Percentiles rank a stretch among this genome's conserved stretches.
Conservation (phyloP, 2,329 filamentous ascomycete species). For the Microdochium bolleyi region DNA sequence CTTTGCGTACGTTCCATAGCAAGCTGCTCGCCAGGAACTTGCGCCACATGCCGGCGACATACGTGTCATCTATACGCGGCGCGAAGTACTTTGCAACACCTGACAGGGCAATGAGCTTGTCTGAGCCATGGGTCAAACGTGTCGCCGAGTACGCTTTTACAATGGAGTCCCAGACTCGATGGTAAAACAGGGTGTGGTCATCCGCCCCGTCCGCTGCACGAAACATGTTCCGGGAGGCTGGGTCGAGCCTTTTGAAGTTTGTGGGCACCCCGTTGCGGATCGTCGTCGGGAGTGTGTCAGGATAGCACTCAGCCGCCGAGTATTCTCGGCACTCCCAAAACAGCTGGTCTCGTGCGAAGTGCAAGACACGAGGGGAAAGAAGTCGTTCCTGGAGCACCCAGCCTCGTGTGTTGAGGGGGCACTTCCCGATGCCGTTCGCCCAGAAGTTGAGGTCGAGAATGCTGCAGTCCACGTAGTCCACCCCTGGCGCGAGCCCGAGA, state of each 20-base stretch:
- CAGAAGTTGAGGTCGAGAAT: neutral
- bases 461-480: neutral
- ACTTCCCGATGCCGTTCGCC: neutral
- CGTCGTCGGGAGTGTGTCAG: neutral
- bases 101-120: neutral
- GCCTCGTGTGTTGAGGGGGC: slow-evolving; percentile 5
- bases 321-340: slow-evolving; percentile 7
- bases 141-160: neutral
- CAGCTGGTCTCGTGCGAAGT: slow-evolving; percentile 7
- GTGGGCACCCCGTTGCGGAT: neutral
- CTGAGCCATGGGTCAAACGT: neutral
- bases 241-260: neutral
- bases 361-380: slow-evolving; percentile 7
- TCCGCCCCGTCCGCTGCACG: neutral
- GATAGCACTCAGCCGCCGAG: neutral
- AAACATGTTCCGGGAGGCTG: neutral
- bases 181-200: neutral
- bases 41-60: neutral
- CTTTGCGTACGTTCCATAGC: neutral
- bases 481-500: neutral
- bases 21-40: neutral
- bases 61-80: neutral
- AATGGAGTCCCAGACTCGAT: neutral
- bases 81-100: neutral
- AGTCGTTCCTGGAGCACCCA: slow-evolving; percentile 11